Base-by-base conservation (phyloP, 2,329 filamentous ascomycete species). In the Teratosphaeria zuluensis region DNA sequence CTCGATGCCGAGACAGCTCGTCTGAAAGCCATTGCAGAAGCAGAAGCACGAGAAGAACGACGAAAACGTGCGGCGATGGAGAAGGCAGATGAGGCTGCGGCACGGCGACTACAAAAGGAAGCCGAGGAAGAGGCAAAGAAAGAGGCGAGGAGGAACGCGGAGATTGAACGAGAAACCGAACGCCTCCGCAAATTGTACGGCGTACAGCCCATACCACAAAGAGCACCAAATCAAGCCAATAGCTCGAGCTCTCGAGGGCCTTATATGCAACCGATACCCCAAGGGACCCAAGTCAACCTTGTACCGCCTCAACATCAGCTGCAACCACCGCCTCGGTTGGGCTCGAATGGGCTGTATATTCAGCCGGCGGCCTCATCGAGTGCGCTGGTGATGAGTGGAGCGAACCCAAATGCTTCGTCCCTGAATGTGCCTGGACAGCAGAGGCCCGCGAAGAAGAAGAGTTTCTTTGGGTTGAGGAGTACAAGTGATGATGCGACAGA, bases 121-220 rank as follows among this genome's bases (percentile, higher is more conserved):
- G 62, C 69, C 31, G 68, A 80, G 76, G 58, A 72, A 51, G 87
- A 91, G 68, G 84, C 87, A 30, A 80, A 79, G 58, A 83, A 85
- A 63, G 80, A 77, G 0, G 53, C 62, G 16, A 59, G 74, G 31
- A 77, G 75, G 59, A 77, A 84, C 62, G 77, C 76, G 1, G 81
- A 82, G 57, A 67, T 80, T 14, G 77, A 95, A 38, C 83, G 84
- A 51, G 92, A 96, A 73, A 95, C 90, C 0, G 86, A 86, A 64
- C 81, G 90, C 0, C 75, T 96, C 7, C 78, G 83, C 24, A 82
- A 78, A 64, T 73, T 86, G 65, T 92, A 89, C 66, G 88, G 88
- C 54, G 77, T 83, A 53, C 73, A 79, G 55, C 58, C 62, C 8
- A 42, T 65, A 4, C 56, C 58, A 16, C 21, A 31, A 5, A 19